Conservation (phyloP, 345 rosid genomes). For the Eucalyptus rudis region DNA sequence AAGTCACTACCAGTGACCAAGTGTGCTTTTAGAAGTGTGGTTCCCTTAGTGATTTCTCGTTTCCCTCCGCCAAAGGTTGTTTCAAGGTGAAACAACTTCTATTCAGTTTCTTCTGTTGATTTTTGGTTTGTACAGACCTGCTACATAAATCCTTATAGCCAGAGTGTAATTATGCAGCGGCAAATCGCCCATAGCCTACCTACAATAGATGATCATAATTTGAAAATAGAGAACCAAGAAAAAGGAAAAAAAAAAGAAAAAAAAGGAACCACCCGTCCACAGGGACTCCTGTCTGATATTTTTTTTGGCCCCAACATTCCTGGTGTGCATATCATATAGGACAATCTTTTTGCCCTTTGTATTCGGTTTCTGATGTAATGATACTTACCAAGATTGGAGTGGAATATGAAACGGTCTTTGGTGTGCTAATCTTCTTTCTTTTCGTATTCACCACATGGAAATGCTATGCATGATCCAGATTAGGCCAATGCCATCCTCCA, state of each 20-base stretch:
- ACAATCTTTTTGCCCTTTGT: background rate
- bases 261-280: slow-evolving; percentile 37
- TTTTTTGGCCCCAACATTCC: background rate
- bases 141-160: slow-evolving; percentile 9
- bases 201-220: background rate
- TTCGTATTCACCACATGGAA: background rate
- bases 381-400: slow-evolving; percentile 21
- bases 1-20: slow-evolving; percentile 1
- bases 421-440: slow-evolving; percentile 19
- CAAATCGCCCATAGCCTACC: slow-evolving; percentile 41
- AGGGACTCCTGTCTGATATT: slow-evolving; percentile 12
- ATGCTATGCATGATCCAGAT: background rate
- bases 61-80: slow-evolving; percentile 11
- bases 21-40: slow-evolving; percentile 31
- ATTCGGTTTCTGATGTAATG: slow-evolving; percentile 33
- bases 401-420: slow-evolving; percentile 34
- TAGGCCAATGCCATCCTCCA: background rate
- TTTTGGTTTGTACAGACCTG: slow-evolving; percentile 52
- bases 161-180: slow-evolving; percentile 56
- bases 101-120: slow-evolving; percentile 21
- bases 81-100: background rate
- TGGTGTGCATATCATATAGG: background rate
- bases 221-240: background rate
- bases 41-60: slow-evolving; percentile 15
- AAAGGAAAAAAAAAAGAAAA: background rate